Percentiles rank a stretch among this genome's conserved stretches.
These are phyloP conservation scores for Nicotiana paniculata DNA, from an alignment of 257 asterid species.

Conservation along the genomic window DNA sequence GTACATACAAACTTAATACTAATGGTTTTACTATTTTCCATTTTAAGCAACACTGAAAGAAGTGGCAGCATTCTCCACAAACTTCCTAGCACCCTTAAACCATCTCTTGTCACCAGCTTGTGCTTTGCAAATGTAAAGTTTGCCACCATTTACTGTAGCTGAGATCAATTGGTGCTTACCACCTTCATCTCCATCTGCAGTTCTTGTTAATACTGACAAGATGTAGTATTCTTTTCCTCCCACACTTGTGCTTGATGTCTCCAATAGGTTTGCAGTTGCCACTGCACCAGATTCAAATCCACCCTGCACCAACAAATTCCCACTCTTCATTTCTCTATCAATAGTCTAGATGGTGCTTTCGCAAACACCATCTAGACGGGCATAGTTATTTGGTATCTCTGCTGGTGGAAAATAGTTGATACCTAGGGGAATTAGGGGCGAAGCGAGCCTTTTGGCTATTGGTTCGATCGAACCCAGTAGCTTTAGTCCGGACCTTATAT, in stretches of 20 bases:
- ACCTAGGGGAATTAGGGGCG: too few species aligned
- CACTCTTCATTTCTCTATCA: background rate
- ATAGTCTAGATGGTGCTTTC: background rate
- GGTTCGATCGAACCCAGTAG: too few species aligned
- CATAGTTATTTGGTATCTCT: too few species aligned
- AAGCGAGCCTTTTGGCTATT: too few species aligned
- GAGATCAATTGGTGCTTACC: conserved; percentile 76
- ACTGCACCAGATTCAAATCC: conserved; percentile 76
- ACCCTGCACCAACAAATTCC: conserved; percentile 37
- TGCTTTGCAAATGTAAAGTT: conserved; percentile 88
- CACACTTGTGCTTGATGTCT: conserved; percentile 44
- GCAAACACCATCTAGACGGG: background rate
- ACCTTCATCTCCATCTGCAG: conserved; percentile 90
- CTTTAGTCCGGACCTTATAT: too few species aligned
- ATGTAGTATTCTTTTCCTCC: conserved; percentile 50
- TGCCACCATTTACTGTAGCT: conserved; percentile 61
- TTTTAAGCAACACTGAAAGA: conserved; percentile 75
- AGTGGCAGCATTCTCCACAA: conserved; percentile 59
- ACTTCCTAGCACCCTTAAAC: conserved; percentile 89
- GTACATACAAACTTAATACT: conserved; percentile 19
- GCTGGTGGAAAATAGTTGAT: too few species aligned
- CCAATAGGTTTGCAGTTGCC: conserved; percentile 81
- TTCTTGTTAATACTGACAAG: conserved; percentile 70
- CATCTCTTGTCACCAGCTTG: conserved; percentile 99
- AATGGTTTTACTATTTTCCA: background rate